These are phyloP conservation scores for Alternaria dauci DNA, from an alignment of 2,329 filamentous ascomycete genomes.

Conservation along the genomic window DNA sequence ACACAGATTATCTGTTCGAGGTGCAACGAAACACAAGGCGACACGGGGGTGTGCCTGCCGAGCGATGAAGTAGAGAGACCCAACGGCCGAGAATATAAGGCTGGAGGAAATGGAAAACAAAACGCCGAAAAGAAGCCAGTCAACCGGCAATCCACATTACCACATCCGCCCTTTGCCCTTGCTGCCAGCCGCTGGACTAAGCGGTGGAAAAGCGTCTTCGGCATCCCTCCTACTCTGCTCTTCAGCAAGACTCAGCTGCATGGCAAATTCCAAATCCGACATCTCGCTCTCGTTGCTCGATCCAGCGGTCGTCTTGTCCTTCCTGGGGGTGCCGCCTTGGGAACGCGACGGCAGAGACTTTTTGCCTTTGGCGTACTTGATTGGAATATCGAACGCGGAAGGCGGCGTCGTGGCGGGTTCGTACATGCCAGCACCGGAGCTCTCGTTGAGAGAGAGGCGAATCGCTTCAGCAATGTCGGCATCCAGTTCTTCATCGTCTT, in stretches of 20 bases:
- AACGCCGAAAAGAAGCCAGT: not conserved
- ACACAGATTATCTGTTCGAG: not conserved
- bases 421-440: constrained; percentile 22
- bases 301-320: constrained; percentile 42
- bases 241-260: constrained; percentile 69
- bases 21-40: not conserved
- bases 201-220: constrained; percentile 38
- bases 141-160: constrained; percentile 4
- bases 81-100: not conserved
- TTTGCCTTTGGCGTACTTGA: constrained; percentile 55
- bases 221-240: constrained; percentile 59
- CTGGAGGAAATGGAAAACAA: not conserved
- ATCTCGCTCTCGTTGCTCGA: constrained; percentile 56
- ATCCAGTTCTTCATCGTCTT: constrained; percentile 61
- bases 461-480: constrained; percentile 70
- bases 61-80: not conserved
- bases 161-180: constrained; percentile 44
- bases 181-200: constrained; percentile 33
- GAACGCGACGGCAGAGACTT: constrained; percentile 36
- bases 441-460: constrained; percentile 57
- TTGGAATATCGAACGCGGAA: constrained; percentile 54
- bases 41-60: too few relatives aligned
- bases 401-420: constrained; percentile 17
- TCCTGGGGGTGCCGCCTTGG: constrained; percentile 37
- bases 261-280: constrained; percentile 67